These are phyloP conservation scores for Botrytis sinoallii DNA, from an alignment of 2,329 filamentous ascomycete species.

Conservation along the genomic window DNA sequence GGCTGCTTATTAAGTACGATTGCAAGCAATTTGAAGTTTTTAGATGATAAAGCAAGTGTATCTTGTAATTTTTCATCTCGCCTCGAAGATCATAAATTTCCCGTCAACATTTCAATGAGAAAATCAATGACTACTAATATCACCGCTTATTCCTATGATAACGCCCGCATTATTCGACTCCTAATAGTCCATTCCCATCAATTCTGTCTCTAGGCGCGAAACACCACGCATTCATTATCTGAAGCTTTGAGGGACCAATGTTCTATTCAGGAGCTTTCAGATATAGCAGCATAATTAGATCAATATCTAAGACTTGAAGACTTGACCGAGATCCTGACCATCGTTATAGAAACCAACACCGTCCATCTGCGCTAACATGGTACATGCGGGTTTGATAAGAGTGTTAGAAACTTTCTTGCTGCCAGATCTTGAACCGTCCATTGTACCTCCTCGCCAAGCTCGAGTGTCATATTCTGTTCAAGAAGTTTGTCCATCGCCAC, in stretches of 20 bases:
- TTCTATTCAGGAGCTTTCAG: not conserved
- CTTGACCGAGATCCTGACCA: constrained; percentile 20
- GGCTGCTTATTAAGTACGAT: not conserved
- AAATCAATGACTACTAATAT: not conserved
- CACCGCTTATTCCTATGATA: not conserved
- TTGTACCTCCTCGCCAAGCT: constrained; percentile 28
- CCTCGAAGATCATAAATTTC: not conserved
- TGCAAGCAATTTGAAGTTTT: not conserved
- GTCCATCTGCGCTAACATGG: constrained; percentile 30
- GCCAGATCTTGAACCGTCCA: constrained; percentile 23
- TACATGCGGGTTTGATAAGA: constrained; percentile 23
- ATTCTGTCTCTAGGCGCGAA: not conserved
- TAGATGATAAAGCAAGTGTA: not conserved
- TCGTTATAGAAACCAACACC: constrained; percentile 32
- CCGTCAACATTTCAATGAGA: not conserved
- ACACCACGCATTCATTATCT: not conserved
- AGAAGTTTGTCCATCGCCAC: constrained; percentile 21
- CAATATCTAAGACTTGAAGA: not conserved
- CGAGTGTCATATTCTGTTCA: constrained; percentile 24
- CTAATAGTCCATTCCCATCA: not conserved
- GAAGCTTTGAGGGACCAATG: not conserved
- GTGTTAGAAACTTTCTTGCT: constrained; percentile 13
- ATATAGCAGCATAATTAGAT: not conserved
- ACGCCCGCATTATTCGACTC: not conserved
- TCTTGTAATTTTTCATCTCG: not conserved